Conservation (phyloP, 352 stramenopile genomes). For the Phytophthora sojae region DNA sequence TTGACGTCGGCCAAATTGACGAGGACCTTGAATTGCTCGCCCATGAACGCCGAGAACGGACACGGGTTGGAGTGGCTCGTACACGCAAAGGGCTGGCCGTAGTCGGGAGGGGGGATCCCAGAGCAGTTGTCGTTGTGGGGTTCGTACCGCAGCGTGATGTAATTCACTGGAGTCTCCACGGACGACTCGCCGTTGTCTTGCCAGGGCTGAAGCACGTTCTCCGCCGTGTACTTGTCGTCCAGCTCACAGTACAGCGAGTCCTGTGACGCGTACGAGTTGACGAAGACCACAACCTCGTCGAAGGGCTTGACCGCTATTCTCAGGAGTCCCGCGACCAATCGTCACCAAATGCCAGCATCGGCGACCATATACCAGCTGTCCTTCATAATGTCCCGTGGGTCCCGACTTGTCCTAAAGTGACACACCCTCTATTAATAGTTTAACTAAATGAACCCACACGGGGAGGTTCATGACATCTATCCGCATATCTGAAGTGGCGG, state of each 20-base stretch:
- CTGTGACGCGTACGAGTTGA: constrained; percentile 45
- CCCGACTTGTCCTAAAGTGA: no score
- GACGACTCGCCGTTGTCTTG: constrained; percentile 26
- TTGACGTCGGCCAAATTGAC: constrained; percentile 34
- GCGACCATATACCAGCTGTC: no score
- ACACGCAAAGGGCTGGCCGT: constrained; percentile 23
- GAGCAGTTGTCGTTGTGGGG: constrained; percentile 10
- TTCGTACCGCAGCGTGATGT: constrained; percentile 18
- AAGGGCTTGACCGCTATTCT: no score
- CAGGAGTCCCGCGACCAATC: no score
- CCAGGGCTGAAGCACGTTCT: constrained; percentile 52
- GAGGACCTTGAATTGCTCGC: constrained; percentile 22
- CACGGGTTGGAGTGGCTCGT: constrained; percentile 19
- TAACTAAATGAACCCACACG: no score
- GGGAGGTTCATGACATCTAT: no score
- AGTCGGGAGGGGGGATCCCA: constrained; percentile 15
- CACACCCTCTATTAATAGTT: no score
- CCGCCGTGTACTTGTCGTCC: constrained; percentile 34
- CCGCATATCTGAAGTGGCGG: no score
- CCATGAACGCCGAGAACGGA: constrained; percentile 29
- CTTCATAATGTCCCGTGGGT: no score
- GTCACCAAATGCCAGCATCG: no score
- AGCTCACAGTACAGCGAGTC: constrained; percentile 21
- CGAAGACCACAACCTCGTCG: constrained; percentile 17
- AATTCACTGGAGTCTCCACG: constrained; percentile 7